phyloP scores from a whole-genome alignment of 768 basidiomycete genomes.

The Mycena capillaripes region DNA sequence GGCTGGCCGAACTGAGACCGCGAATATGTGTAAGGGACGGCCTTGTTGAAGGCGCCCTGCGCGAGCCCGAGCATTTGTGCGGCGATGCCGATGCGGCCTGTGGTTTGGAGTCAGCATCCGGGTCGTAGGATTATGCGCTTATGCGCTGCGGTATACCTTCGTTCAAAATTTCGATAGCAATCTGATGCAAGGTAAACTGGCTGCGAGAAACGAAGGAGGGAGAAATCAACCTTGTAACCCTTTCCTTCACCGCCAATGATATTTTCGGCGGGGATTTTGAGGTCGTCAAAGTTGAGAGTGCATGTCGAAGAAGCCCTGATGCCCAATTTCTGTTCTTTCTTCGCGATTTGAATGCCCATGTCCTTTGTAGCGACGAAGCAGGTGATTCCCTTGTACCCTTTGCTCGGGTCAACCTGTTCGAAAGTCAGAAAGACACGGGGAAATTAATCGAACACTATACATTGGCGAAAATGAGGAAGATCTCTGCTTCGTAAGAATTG shows the following conservation, averaged over 20 bases:
- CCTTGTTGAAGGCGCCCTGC: slow-evolving; percentile 96
- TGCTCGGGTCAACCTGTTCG: slow-evolving; percentile 81
- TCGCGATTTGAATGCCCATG: slow-evolving; percentile 97
- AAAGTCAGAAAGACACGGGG: background rate
- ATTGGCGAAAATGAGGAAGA: slow-evolving; percentile 96
- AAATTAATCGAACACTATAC: slow-evolving; percentile 51
- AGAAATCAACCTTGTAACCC: slow-evolving; percentile 81
- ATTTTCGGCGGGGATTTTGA: slow-evolving; percentile 87
- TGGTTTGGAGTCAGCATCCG: background rate
- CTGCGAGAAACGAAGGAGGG: background rate
- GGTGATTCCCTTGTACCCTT: slow-evolving; percentile 99
- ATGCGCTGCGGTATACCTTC: slow-evolving; percentile 73
- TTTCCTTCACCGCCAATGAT: slow-evolving; percentile 92
- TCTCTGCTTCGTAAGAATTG: slow-evolving; percentile 92
- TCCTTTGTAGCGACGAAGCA: slow-evolving; percentile 97
- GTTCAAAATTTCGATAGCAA: slow-evolving; percentile 97
- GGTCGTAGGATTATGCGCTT: background rate
- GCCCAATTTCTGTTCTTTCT: slow-evolving; percentile 99
- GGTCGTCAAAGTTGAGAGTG: slow-evolving; percentile 93
- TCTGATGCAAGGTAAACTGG: slow-evolving; percentile 53
- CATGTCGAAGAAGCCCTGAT: slow-evolving; percentile 98
- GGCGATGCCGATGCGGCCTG: slow-evolving; percentile 95
- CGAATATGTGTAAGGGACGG: slow-evolving; percentile 95
- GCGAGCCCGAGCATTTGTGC: slow-evolving; percentile 99
- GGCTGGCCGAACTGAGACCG: slow-evolving; percentile 96